A percentile compares a stretch with the other conserved stretches of the same genome.
These are phyloP conservation scores for Penicillium mononematosum DNA, from an alignment of 495 filamentous ascomycete species.

Conservation along the genomic window DNA sequence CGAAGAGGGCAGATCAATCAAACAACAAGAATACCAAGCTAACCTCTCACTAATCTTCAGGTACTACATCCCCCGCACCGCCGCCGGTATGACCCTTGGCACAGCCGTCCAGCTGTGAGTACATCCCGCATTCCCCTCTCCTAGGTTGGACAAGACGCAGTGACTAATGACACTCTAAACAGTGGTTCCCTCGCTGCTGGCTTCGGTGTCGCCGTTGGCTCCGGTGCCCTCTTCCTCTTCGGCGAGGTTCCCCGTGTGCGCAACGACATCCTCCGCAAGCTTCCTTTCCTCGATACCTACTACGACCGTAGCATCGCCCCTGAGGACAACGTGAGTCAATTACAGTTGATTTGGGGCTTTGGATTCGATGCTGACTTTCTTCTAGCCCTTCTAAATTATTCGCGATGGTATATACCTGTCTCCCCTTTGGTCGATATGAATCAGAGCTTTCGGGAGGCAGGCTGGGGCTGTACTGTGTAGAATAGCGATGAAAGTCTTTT, in stretches of 20 bases:
- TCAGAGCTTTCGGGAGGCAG: neutral
- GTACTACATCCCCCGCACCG: conserved; percentile 49
- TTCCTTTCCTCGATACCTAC: conserved; percentile 60
- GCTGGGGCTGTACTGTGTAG: conserved; percentile 17
- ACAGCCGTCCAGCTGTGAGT: conserved; percentile 52
- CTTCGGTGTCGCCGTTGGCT: conserved; percentile 60
- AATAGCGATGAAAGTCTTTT: conserved; percentile 31
- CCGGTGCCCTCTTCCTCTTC: conserved; percentile 70
- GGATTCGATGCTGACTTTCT: conserved; percentile 23
- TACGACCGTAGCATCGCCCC: conserved; percentile 58
- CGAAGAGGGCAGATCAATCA: neutral
- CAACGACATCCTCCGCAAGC: conserved; percentile 63
- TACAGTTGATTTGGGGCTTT: neutral
- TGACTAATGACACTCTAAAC: conserved; percentile 15
- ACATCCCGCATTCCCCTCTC: conserved; percentile 2
- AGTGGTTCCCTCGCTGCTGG: conserved; percentile 54
- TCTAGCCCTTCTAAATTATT: conserved; percentile 46
- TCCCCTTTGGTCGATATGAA: conserved; percentile 1
- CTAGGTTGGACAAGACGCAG: neutral
- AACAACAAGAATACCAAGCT: conserved; percentile 6
- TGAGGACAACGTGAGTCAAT: conserved; percentile 59
- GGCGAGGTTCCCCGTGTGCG: conserved; percentile 66
- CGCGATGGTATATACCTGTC: conserved; percentile 13
- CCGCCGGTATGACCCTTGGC: conserved; percentile 51
- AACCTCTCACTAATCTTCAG: conserved; percentile 32